These are phyloP conservation scores for Annulohypoxylon stygium DNA, from an alignment of 495 filamentous ascomycete species.

Conservation along the genomic window DNA sequence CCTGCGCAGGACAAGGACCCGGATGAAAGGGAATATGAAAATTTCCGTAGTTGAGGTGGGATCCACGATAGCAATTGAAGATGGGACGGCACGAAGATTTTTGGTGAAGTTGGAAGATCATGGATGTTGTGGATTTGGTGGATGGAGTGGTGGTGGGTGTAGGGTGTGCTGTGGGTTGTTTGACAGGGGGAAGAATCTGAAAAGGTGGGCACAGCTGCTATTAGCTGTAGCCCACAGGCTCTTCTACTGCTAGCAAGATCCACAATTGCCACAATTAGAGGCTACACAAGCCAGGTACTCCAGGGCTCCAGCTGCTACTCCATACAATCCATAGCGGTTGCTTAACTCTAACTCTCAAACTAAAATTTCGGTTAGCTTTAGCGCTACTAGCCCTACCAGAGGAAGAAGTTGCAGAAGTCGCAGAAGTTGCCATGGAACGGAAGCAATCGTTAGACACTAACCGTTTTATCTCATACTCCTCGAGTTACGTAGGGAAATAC, in stretches of 20 bases:
- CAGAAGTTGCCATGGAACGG: slow-evolving; percentile 10
- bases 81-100: slow-evolving; percentile 26
- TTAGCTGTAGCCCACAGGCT: not conserved
- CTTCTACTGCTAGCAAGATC: not conserved
- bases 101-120: not conserved
- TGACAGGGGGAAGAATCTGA: slow-evolving; percentile 5
- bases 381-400: slow-evolving; percentile 16
- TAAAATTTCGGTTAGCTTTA: slow-evolving; percentile 13
- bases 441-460: not conserved
- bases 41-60: slow-evolving; percentile 39
- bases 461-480: slow-evolving; percentile 17
- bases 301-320: not conserved
- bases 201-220: not conserved
- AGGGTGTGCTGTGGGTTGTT: not conserved
- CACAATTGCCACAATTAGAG: slow-evolving; percentile 5
- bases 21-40: slow-evolving; percentile 49
- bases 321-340: slow-evolving; percentile 10
- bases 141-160: not conserved
- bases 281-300: not conserved
- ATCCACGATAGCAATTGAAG: slow-evolving; percentile 36
- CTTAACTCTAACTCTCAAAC: not conserved
- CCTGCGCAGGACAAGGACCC: slow-evolving; percentile 38
- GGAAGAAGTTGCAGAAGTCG: slow-evolving; percentile 3
- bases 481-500: not conserved
- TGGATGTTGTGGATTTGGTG: not conserved